Evolutionary conservation across 2,329 filamentous ascomycete genomes (phyloP).

Genomic region (Monosporascus cannonballus): DNA sequence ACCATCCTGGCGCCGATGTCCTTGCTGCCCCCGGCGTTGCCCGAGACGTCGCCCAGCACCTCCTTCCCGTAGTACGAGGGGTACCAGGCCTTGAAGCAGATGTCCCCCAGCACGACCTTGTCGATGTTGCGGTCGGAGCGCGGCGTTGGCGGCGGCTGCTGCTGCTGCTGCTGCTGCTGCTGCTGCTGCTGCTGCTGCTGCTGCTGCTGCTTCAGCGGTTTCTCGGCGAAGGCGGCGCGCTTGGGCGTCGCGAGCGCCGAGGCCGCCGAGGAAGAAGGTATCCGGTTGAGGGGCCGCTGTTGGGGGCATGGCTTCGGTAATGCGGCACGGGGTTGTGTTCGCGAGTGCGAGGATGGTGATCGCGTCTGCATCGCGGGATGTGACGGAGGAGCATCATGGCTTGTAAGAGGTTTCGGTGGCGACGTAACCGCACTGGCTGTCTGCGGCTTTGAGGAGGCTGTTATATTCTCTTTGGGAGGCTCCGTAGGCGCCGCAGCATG

Average conservation of each 20-base stretch:
- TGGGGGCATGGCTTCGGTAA: neutral
- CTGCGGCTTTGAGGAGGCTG: slow-evolving; percentile 1
- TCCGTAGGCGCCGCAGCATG: neutral
- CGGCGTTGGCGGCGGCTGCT: slow-evolving; percentile 28
- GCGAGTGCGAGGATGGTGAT: neutral
- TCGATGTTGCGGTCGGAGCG: slow-evolving; percentile 69
- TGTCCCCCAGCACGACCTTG: slow-evolving; percentile 77
- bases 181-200: too few relatives aligned
- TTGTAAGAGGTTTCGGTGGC: neutral
- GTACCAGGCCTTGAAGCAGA: slow-evolving; percentile 87
- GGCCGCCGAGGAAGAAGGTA: slow-evolving; percentile 1
- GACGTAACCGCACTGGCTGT: neutral
- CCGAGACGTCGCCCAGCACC: slow-evolving; percentile 45
- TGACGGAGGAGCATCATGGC: neutral
- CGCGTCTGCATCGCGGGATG: neutral
- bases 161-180: too few relatives aligned
- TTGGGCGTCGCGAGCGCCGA: slow-evolving; percentile 23
- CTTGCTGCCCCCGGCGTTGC: slow-evolving; percentile 21
- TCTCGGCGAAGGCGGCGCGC: slow-evolving; percentile 12
- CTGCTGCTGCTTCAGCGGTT: slow-evolving; percentile 6
- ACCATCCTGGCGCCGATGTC: slow-evolving; percentile 26
- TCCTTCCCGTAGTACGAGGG: slow-evolving; percentile 84
- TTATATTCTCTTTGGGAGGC: slow-evolving; percentile 11
- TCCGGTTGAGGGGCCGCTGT: neutral
- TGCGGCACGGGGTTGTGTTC: slow-evolving; percentile 1